These are phyloP conservation scores for Eucalyptus pauciflora DNA, from an alignment of 345 rosid species.

Conservation along the genomic window DNA sequence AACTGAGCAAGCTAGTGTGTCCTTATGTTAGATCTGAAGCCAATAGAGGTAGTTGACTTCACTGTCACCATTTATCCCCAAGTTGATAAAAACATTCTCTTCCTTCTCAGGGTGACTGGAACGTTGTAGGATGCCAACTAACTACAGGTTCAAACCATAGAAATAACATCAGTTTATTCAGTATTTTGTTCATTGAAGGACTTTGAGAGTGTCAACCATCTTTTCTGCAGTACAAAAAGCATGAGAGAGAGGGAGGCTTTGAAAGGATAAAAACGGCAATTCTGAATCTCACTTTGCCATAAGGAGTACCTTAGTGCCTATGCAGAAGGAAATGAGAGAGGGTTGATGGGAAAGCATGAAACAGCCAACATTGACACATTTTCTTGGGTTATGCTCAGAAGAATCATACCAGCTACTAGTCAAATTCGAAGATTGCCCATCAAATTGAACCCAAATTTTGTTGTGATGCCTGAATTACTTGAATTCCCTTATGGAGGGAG, in stretches of 20 bases:
- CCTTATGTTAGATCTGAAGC: conserved; percentile 82
- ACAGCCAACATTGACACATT: conserved; percentile 76
- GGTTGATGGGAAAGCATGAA: conserved; percentile 89
- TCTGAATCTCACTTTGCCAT: conserved; percentile 75
- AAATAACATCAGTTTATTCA: background rate
- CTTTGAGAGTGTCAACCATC: background rate
- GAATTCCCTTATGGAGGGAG: conserved; percentile 34
- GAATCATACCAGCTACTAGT: background rate
- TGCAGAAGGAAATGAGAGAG: conserved; percentile 93
- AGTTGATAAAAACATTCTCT: background rate
- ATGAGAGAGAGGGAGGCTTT: conserved; percentile 88
- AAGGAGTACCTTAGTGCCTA: conserved; percentile 71
- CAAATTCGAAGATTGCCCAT: background rate
- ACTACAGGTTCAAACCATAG: conserved; percentile 32
- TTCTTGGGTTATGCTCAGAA: conserved; percentile 55
- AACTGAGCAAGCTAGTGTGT: conserved; percentile 93
- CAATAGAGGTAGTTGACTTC: conserved; percentile 45
- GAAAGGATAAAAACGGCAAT: conserved; percentile 84
- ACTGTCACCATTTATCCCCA: background rate
- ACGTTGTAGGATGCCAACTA: conserved; percentile 97
- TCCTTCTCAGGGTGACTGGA: conserved; percentile 74
- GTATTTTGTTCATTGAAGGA: background rate
- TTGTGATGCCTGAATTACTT: background rate
- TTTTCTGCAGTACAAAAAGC: conserved; percentile 52
- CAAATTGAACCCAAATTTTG: background rate